These are phyloP conservation scores for Eremochloa ophiuroides DNA, from an alignment of 176 grass and related monocot species.

Conservation along the genomic window DNA sequence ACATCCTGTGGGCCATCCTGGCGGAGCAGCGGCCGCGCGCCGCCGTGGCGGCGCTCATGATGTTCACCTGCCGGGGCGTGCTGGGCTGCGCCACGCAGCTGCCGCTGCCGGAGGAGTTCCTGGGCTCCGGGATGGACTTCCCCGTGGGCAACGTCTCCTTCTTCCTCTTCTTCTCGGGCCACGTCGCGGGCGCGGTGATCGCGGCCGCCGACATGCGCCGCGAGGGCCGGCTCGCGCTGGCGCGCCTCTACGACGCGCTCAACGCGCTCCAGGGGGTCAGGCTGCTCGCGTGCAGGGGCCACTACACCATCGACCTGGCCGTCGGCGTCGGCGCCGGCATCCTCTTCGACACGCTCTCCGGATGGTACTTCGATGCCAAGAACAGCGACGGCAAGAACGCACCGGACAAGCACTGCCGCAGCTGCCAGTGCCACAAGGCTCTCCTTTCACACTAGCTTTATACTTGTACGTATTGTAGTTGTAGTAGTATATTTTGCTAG, in stretches of 20 bases:
- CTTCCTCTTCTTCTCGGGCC: conserved; percentile 97
- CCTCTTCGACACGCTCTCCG: conserved; percentile 70
- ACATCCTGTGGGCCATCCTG: conserved; percentile 89
- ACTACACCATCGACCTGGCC: conserved; percentile 95
- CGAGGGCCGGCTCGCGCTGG: conserved; percentile 40
- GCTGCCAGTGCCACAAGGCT: conserved; percentile 40
- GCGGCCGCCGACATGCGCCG: conserved; percentile 86
- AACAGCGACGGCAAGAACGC: neutral
- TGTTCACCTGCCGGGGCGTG: conserved; percentile 82
- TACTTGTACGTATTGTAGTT: no score
- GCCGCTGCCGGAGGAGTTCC: conserved; percentile 67
- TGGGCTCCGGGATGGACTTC: conserved; percentile 85
- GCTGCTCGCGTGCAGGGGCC: conserved; percentile 85
- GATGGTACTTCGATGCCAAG: conserved; percentile 58
- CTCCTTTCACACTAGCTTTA: conserved; percentile 32
- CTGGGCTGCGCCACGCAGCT: conserved; percentile 89
- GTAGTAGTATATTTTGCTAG: neutral
- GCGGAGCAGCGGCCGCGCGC: conserved; percentile 67
- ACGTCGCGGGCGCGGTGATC: conserved; percentile 78
- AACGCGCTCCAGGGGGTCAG: conserved; percentile 68
- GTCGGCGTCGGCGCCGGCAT: conserved; percentile 70
- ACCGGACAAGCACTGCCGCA: conserved; percentile 31
- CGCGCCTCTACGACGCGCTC: conserved; percentile 62
- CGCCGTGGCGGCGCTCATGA: conserved; percentile 73
- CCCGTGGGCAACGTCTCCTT: conserved; percentile 95